A percentile compares a stretch with the other conserved stretches of the same genome.
Conservation (phyloP, 306 rosid genomes). For the Vachellia pachyceras region DNA sequence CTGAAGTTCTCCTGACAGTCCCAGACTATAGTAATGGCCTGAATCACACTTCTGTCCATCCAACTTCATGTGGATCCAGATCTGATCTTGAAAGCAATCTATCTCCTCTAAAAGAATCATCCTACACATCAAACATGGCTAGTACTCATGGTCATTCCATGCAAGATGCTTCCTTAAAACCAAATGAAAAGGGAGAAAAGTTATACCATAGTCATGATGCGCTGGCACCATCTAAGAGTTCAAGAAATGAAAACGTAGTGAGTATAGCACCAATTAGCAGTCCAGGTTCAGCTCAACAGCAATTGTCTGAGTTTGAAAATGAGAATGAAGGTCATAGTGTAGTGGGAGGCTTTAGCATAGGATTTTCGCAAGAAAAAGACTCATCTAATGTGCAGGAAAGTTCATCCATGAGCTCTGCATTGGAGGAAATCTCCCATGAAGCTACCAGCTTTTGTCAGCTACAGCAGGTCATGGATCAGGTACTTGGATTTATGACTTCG, state of each 20-base stretch:
- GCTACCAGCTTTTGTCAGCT: constrained; percentile 73
- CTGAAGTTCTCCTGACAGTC: constrained; percentile 34
- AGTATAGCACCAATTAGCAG: constrained; percentile 34
- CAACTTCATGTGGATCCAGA: constrained; percentile 45
- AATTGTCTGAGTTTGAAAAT: constrained; percentile 48
- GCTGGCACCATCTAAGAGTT: constrained; percentile 42
- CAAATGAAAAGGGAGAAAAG: constrained; percentile 43
- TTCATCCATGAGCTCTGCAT: constrained; percentile 58
- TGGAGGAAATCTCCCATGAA: constrained; percentile 58
- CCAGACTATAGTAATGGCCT: constrained; percentile 34
- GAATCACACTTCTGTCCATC: constrained; percentile 41
- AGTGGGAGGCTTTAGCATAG: constrained; percentile 55
- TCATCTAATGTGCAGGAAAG: constrained; percentile 59
- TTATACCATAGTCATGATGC: constrained; percentile 33
- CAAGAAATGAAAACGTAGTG: constrained; percentile 36
- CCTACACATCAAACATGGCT: constrained; percentile 51
- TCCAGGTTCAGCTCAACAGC: constrained; percentile 47
- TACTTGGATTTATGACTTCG: constrained; percentile 29
- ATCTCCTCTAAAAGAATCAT: constrained; percentile 55
- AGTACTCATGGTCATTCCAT: constrained; percentile 39
- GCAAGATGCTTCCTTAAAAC: constrained; percentile 42
- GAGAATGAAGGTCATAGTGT: constrained; percentile 61
- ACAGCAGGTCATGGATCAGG: constrained; percentile 72
- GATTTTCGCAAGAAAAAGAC: constrained; percentile 55
- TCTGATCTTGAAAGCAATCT: constrained; percentile 42